phyloP scores from a whole-genome alignment of 129 eudicot genomes.

The Gnaphalium uliginosum region DNA sequence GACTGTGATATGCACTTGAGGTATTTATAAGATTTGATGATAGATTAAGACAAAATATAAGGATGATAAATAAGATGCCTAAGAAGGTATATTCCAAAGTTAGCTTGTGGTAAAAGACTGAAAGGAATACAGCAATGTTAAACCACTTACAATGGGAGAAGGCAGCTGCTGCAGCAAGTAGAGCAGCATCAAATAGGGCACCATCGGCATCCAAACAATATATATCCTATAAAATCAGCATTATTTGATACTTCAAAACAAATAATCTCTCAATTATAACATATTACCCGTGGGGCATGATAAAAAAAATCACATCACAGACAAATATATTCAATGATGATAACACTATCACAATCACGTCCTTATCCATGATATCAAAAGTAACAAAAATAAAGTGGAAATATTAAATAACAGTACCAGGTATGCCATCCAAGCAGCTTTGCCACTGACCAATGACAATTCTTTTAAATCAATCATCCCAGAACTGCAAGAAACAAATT shows the following conservation, averaged over 20 bases:
- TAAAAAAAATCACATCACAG: background rate
- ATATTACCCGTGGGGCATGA: conserved; percentile 1
- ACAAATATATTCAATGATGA: background rate
- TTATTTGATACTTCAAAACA: background rate
- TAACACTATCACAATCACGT: background rate
- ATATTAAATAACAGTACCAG: conserved; percentile 53
- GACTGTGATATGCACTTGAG: conserved; percentile 2
- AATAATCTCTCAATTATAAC: background rate
- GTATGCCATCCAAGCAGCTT: conserved; percentile 99
- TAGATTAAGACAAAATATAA: background rate
- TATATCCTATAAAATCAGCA: conserved; percentile 60
- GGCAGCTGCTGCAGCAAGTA: conserved; percentile 87
- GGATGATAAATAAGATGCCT: background rate
- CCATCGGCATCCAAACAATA: conserved; percentile 99
- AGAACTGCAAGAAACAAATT: conserved; percentile 53
- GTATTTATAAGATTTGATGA: conserved; percentile 1
- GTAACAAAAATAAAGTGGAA: background rate
- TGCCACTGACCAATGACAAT: conserved; percentile 84
- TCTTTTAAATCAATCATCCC: conserved; percentile 81
- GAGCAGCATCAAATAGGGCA: conserved; percentile 87
- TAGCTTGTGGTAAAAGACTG: background rate
- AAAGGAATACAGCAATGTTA: conserved; percentile 1
- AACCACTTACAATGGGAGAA: conserved; percentile 77
- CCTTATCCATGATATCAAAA: background rate
- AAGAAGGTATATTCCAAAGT: background rate